Base-by-base conservation (phyloP, 2,329 filamentous ascomycete species). In the Stagonosporopsis cucurbitacearum region DNA sequence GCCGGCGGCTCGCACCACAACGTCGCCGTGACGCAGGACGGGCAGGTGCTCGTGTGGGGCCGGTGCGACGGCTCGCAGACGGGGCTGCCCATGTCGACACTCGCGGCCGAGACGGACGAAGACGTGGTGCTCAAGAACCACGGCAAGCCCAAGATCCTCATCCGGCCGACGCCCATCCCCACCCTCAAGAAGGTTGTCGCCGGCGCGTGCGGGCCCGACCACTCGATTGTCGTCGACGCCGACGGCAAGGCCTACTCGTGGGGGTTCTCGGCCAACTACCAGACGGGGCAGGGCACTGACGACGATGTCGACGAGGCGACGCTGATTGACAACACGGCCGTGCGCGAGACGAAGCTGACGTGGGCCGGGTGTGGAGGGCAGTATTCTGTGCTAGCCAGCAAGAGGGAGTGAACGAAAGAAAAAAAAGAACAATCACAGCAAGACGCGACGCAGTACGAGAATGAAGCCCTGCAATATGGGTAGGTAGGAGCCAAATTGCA, bases 361-460 rank as follows among this genome's bases (percentile, higher is more conserved):
- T 91, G 84, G 77, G 90, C 90, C n/a, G 91, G 90, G 39, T 89
- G 89, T n/a, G 93, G 94, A 62, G 92, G 92, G 5, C 93, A 97
- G 71, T 97, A 86, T 74, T 89, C 87, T 1, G 77, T 91, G 22
- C 66, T 91, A n/a, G 80, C 82, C 33, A 69, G 65, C 44, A 65
- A 68, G 59, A 70, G 69, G 50, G 59, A 65, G 54, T 67, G 40
- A 17, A 17, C 7, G 32, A 17, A 9, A 17, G 11, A 6, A n/a
- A 6, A 17, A 15, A 8, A 8, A n/a, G n/a, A n/a, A n/a, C n/a
- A n/a, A n/a, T n/a, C n/a, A n/a, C n/a, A 33, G 30, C 15, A 33
- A 13, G 30, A 13, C 11, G 30, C 6, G 30, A n/a, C n/a, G 30
- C 11, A 33, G 15, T 13, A 13, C 15, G 30, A n/a, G 15, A n/a